These are phyloP conservation scores for Metschnikowia reukaufii DNA, from an alignment of 805 yeast species.

Conservation along the genomic window DNA sequence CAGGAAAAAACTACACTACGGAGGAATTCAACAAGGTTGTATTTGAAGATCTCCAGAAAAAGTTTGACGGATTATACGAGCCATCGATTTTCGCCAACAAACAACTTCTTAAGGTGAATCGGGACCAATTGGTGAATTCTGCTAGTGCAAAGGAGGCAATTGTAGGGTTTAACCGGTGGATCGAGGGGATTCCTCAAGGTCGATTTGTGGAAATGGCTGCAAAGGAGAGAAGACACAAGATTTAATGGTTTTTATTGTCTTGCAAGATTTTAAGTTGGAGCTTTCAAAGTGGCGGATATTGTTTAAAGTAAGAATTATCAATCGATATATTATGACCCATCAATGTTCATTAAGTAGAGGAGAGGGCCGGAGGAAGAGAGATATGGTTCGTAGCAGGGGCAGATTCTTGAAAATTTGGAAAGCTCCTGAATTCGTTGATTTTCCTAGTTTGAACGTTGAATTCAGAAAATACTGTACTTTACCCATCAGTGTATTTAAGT, in stretches of 20 bases:
- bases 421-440: too few species aligned
- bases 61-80: constrained; percentile 46
- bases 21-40: constrained; percentile 46
- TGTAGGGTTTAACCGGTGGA: constrained; percentile 69
- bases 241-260: constrained; percentile 32
- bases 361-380: too few species aligned
- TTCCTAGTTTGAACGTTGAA: too few species aligned
- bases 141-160: constrained; percentile 66
- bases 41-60: constrained; percentile 31
- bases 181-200: constrained; percentile 67
- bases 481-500: too few species aligned
- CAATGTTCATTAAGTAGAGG: too few species aligned
- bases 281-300: too few species aligned
- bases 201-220: constrained; percentile 58
- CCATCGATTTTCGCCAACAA: constrained; percentile 49
- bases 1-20: constrained; percentile 33
- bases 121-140: constrained; percentile 42
- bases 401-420: too few species aligned
- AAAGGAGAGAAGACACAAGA: constrained; percentile 61
- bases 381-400: too few species aligned
- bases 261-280: too few species aligned
- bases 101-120: constrained; percentile 40
- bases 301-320: neutral
- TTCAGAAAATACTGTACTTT: too few species aligned
- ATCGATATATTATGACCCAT: neutral